Conservation (phyloP, 164 flowering plant species). For the Protea cynaroides region DNA sequence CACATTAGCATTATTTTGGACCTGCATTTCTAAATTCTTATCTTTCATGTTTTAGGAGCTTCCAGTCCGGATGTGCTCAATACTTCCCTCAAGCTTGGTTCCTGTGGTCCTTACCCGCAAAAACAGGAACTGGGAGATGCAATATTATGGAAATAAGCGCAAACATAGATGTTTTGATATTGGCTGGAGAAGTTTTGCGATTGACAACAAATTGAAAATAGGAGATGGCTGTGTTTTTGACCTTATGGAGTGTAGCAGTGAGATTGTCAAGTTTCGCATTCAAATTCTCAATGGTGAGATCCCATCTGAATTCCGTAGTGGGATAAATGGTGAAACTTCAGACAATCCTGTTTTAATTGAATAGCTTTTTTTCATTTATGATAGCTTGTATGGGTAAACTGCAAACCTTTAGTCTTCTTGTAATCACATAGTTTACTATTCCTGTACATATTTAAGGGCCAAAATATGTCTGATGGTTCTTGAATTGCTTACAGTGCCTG, state of each 20-base stretch:
- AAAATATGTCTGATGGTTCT: no score
- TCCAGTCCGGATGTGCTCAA: constrained; percentile 10
- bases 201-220: constrained; percentile 26
- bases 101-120: constrained; percentile 20
- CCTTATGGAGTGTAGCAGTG: constrained; percentile 19
- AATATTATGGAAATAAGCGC: constrained; percentile 14
- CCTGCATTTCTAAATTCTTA: neutral
- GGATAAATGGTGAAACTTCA: constrained; percentile 15
- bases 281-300: constrained; percentile 38
- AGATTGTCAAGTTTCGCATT: constrained; percentile 24
- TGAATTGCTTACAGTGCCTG: no score
- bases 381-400: no score
- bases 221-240: constrained; percentile 55
- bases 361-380: neutral
- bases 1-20: no score
- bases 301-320: constrained; percentile 19
- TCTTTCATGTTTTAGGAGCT: constrained; percentile 4
- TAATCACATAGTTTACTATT: no score
- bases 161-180: constrained; percentile 8
- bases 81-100: constrained; percentile 19
- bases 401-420: no score
- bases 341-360: constrained; percentile 21
- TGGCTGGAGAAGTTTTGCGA: constrained; percentile 32
- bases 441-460: no score
- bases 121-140: constrained; percentile 32